phyloP scores from a whole-genome alignment of 2,329 filamentous ascomycete genomes.

The Sclerotinia glacialis region DNA sequence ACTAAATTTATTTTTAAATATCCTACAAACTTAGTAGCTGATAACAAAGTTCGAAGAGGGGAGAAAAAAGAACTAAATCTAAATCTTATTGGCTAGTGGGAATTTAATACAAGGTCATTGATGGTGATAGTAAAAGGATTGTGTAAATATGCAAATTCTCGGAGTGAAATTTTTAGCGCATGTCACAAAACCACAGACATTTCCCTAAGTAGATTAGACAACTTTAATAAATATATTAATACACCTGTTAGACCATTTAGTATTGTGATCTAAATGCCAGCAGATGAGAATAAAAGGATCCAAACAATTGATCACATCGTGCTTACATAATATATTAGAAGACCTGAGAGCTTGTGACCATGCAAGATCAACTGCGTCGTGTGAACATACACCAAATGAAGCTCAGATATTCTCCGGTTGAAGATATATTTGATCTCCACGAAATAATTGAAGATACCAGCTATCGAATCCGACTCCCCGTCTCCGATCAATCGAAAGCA shows the following conservation, averaged over 20 bases:
- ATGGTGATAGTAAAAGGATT: background rate
- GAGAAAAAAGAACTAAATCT: background rate
- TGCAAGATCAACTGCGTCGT: background rate
- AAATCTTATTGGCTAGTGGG: background rate
- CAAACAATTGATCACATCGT: background rate
- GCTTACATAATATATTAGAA: conserved; percentile 5
- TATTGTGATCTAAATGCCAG: background rate
- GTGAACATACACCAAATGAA: background rate
- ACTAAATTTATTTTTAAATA: background rate
- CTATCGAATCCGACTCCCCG: background rate
- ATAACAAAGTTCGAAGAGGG: background rate
- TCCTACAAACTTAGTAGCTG: background rate
- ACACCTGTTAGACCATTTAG: too few species aligned
- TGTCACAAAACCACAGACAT: background rate
- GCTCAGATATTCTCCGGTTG: background rate
- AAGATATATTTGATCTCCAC: background rate
- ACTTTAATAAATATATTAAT: background rate
- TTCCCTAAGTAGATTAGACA: background rate
- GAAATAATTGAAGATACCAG: background rate
- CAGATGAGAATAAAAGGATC: background rate
- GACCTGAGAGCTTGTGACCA: background rate
- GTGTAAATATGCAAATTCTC: background rate
- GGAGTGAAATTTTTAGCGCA: background rate
- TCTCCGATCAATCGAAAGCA: background rate
- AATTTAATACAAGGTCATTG: background rate